Percentiles rank a stretch among this genome's conserved stretches.
Evolutionary conservation across 768 basidiomycete species (phyloP).

Genomic region (Tulasnella sp.): DNA sequence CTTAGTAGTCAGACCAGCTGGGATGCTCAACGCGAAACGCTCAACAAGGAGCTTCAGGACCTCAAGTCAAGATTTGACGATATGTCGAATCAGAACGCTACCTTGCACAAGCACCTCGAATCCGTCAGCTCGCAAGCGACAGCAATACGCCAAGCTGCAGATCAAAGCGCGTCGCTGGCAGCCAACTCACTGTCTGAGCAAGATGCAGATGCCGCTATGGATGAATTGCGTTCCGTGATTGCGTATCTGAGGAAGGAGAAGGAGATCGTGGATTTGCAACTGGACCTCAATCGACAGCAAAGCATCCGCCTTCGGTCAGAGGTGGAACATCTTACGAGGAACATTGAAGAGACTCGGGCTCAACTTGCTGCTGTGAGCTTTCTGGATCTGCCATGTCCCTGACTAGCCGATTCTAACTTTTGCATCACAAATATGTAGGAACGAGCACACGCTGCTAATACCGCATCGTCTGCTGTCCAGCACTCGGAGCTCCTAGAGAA

Average conservation of each 20-base stretch:
- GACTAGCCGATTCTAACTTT: not conserved
- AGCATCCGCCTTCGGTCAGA: conserved; percentile 61
- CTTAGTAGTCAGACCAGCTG: conserved; percentile 63
- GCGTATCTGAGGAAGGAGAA: conserved; percentile 81
- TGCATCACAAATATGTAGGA: conserved; percentile 38
- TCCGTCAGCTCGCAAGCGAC: conserved; percentile 72
- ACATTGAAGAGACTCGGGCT: conserved; percentile 55
- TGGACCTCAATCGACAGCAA: conserved; percentile 72
- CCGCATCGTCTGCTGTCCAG: conserved; percentile 60
- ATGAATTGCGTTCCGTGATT: conserved; percentile 67
- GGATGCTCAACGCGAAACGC: conserved; percentile 61
- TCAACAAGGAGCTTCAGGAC: conserved; percentile 69
- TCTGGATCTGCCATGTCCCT: not conserved
- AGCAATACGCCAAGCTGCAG: conserved; percentile 38
- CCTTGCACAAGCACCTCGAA: conserved; percentile 76
- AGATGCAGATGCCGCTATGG: conserved; percentile 36
- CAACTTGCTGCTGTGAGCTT: conserved; percentile 55
- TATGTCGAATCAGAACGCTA: conserved; percentile 58
- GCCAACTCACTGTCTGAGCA: conserved; percentile 42
- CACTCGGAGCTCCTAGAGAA: conserved; percentile 76
- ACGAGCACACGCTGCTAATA: conserved; percentile 63
- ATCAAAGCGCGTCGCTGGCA: conserved; percentile 1
- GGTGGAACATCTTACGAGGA: conserved; percentile 59
- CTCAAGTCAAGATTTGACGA: conserved; percentile 64
- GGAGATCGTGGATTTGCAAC: conserved; percentile 80